These are phyloP conservation scores for Neofusicoccum laricinum DNA, from an alignment of 2,329 filamentous ascomycete genomes.

Conservation along the genomic window DNA sequence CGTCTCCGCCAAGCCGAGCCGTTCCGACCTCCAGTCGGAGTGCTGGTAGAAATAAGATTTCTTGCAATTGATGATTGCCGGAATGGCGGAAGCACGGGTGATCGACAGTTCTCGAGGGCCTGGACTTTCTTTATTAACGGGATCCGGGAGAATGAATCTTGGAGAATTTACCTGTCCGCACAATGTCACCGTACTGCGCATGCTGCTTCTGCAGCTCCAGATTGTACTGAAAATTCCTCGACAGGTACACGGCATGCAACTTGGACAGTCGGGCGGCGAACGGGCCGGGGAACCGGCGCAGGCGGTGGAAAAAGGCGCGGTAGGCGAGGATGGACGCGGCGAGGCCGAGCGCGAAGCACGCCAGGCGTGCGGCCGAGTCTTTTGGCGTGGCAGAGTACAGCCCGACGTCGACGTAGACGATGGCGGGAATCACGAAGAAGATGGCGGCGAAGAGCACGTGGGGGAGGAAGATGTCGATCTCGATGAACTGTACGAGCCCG, in stretches of 20 bases:
- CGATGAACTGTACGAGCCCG: neutral
- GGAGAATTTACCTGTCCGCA: conserved; percentile 15
- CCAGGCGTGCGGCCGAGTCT: neutral
- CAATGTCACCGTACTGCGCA: neutral
- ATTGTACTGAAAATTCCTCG: neutral
- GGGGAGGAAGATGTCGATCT: neutral
- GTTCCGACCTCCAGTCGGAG: neutral
- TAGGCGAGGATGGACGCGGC: conserved; percentile 22
- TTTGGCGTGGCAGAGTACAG: neutral
- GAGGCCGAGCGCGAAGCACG: neutral
- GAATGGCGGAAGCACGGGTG: conserved; percentile 27
- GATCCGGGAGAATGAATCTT: neutral
- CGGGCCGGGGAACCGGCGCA: conserved; percentile 36
- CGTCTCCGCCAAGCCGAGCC: neutral
- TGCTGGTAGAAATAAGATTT: conserved; percentile 31
- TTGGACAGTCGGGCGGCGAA: conserved; percentile 31
- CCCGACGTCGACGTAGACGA: neutral
- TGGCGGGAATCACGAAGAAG: neutral
- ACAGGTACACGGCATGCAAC: neutral
- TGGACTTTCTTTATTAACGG: neutral
- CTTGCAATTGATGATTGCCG: conserved; percentile 28
- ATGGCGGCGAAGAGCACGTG: neutral
- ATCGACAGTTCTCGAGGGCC: conserved; percentile 32
- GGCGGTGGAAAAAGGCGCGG: conserved; percentile 32
- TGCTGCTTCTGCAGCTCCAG: neutral